A percentile compares a stretch with the other conserved stretches of the same genome.
These are phyloP conservation scores for Spergularia bocconei DNA, from an alignment of 148 eudicot species.

Conservation along the genomic window DNA sequence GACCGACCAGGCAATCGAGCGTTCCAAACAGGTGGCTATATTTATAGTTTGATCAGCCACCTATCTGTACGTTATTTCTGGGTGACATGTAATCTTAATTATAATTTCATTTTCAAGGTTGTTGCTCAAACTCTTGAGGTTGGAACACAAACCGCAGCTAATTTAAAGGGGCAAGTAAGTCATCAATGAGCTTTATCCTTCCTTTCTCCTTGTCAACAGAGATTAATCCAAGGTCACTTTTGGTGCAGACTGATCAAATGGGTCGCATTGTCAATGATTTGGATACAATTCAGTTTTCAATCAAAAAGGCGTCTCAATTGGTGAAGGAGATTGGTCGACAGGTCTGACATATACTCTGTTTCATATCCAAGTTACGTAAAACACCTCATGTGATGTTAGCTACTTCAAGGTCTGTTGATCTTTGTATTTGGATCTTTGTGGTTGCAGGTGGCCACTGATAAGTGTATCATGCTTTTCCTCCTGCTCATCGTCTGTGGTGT, in stretches of 20 bases:
- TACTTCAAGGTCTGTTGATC: neutral
- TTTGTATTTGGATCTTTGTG: slow-evolving; percentile 9
- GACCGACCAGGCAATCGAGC: slow-evolving; percentile 98
- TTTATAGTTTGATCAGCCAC: neutral
- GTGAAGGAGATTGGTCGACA: slow-evolving; percentile 98
- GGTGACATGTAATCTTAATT: neutral
- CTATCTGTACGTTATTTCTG: slow-evolving; percentile 4
- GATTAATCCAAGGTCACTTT: slow-evolving; percentile 21
- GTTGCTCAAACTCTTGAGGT: slow-evolving; percentile 93
- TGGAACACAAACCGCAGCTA: slow-evolving; percentile 85
- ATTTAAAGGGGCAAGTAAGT: slow-evolving; percentile 87
- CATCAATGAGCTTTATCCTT: slow-evolving; percentile 14
- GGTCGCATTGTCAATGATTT: slow-evolving; percentile 90
- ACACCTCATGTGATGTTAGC: neutral
- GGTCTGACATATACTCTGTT: slow-evolving; percentile 39
- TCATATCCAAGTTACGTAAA: neutral
- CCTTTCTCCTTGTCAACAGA: neutral
- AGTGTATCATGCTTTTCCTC: slow-evolving; percentile 94
- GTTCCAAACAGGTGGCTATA: slow-evolving; percentile 73
- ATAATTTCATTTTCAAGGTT: slow-evolving; percentile 46
- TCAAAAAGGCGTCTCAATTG: slow-evolving; percentile 94
- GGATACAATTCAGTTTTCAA: slow-evolving; percentile 91
- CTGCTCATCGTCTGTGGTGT: slow-evolving; percentile 91
- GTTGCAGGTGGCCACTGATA: slow-evolving; percentile 95
- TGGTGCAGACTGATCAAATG: slow-evolving; percentile 91